phyloP scores from a whole-genome alignment of 2,329 filamentous ascomycete genomes.

The Phoma sp. region DNA sequence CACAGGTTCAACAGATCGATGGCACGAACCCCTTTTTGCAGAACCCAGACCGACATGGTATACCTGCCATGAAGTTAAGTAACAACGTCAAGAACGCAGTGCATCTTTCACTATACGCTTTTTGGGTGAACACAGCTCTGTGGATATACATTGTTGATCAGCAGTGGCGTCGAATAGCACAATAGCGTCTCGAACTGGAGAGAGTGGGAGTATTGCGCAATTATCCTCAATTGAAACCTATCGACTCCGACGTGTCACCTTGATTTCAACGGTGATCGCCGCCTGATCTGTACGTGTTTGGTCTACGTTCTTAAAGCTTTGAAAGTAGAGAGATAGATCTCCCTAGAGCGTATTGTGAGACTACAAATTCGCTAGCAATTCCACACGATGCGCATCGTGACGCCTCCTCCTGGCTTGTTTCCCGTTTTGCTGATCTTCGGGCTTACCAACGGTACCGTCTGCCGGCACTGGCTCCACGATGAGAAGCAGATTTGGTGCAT shows the following conservation, averaged over 20 bases:
- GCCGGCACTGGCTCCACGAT: conserved; percentile 7
- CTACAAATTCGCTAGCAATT: not conserved
- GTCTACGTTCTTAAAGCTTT: too few relatives aligned
- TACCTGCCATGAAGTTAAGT: conserved; percentile 3
- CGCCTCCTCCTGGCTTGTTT: not conserved
- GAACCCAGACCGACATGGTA: conserved; percentile 24
- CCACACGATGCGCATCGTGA: not conserved
- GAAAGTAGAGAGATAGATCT: too few relatives aligned
- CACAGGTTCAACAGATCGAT: conserved; percentile 12
- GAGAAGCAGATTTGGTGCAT: conserved; percentile 1
- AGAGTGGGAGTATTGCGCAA: too few relatives aligned
- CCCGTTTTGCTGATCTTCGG: not conserved
- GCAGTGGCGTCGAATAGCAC: too few relatives aligned
- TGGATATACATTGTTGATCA: too few relatives aligned
- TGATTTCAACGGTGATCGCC: too few relatives aligned
- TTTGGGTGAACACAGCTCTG: not conserved
- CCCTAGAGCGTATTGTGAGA: not conserved
- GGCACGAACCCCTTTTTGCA: conserved; percentile 15
- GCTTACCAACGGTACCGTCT: not conserved
- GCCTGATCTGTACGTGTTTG: too few relatives aligned
- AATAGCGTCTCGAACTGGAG: too few relatives aligned
- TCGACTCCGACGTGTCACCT: too few relatives aligned
- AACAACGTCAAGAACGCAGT: not conserved
- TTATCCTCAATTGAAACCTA: too few relatives aligned
- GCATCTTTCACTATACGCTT: not conserved